Percentiles rank a stretch among this genome's conserved stretches.
Conservation (phyloP, 208 protist genomes). For the Leishmania martiniquensis region DNA sequence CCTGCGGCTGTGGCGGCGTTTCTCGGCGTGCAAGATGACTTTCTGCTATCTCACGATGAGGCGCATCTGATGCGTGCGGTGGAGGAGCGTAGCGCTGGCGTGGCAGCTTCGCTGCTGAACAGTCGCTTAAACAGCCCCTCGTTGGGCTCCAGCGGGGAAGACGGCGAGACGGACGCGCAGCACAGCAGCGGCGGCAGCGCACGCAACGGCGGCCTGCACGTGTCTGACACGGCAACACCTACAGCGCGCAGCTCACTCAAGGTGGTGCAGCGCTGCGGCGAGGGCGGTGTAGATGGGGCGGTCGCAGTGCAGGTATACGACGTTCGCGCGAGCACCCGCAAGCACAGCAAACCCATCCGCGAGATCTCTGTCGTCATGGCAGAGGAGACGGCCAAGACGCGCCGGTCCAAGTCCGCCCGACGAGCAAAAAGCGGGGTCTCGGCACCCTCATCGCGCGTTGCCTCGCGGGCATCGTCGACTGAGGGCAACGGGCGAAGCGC, state of each 20-base stretch:
- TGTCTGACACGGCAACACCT: slow-evolving; percentile 12
- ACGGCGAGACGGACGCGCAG: slow-evolving; percentile 7
- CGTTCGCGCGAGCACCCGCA: slow-evolving; percentile 67
- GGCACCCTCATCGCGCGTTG: slow-evolving; percentile 22
- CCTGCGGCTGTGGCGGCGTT: slow-evolving; percentile 71
- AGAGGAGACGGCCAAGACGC: slow-evolving; percentile 68
- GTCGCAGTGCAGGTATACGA: slow-evolving; percentile 83
- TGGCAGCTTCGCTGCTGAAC: slow-evolving; percentile 63
- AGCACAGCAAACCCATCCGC: slow-evolving; percentile 71
- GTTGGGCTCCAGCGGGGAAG: not conserved
- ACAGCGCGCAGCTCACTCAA: slow-evolving; percentile 53
- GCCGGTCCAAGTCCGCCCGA: slow-evolving; percentile 9
- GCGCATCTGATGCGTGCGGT: slow-evolving; percentile 77
- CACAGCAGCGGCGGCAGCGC: slow-evolving; percentile 15
- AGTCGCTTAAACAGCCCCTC: slow-evolving; percentile 49
- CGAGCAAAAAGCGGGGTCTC: slow-evolving; percentile 20
- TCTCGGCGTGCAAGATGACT: slow-evolving; percentile 86
- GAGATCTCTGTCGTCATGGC: slow-evolving; percentile 82
- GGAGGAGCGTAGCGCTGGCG: slow-evolving; percentile 79
- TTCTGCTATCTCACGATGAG: slow-evolving; percentile 82
- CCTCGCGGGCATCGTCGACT: slow-evolving; percentile 18
- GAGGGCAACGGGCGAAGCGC: slow-evolving; percentile 8
- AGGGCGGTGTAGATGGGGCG: slow-evolving; percentile 54
- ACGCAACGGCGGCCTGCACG: not conserved
- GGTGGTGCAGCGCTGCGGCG: slow-evolving; percentile 65